These are phyloP conservation scores for Xerocomus nothofagi DNA, from an alignment of 1,284 basidiomycete genomes.

Conservation along the genomic window DNA sequence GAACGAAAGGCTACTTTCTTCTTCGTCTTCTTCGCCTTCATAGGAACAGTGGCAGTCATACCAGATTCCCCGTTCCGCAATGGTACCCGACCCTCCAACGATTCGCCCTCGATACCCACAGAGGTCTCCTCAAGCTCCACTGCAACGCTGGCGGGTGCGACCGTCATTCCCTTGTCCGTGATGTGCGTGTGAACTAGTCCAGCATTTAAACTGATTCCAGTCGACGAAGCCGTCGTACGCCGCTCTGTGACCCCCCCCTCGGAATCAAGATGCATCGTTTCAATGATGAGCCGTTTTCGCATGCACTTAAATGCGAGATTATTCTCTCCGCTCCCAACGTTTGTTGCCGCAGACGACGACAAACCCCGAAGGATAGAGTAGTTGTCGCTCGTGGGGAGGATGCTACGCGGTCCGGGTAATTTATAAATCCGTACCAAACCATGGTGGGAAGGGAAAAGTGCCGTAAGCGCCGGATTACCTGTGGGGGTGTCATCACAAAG, in stretches of 20 bases:
- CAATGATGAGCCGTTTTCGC: constrained; percentile 83
- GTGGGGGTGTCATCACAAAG: constrained; percentile 14
- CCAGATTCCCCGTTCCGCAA: constrained; percentile 3
- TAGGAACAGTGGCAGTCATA: neutral
- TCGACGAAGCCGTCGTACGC: constrained; percentile 60
- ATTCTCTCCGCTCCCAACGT: constrained; percentile 77
- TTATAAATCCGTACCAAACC: constrained; percentile 77
- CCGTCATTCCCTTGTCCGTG: constrained; percentile 2
- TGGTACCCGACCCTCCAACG: constrained; percentile 1
- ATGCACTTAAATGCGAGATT: constrained; percentile 95
- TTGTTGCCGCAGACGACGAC: constrained; percentile 48
- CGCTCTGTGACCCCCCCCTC: constrained; percentile 91
- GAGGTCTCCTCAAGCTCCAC: constrained; percentile 29
- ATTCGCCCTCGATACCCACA: constrained; percentile 2
- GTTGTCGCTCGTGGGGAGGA: constrained; percentile 73
- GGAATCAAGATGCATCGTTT: constrained; percentile 90
- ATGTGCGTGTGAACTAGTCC: constrained; percentile 18
- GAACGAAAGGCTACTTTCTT: constrained; percentile 72
- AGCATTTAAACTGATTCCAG: constrained; percentile 25
- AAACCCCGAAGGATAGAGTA: constrained; percentile 78
- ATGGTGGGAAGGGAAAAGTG: constrained; percentile 79
- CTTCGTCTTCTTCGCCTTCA: constrained; percentile 50
- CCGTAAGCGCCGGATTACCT: constrained; percentile 68
- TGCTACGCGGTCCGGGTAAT: constrained; percentile 68
- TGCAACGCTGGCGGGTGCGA: constrained; percentile 21